Percentiles rank a stretch among this genome's conserved stretches.
Evolutionary conservation across 1,139 yeast genomes (phyloP).

Genomic region (Zygosaccharomyces sapae): DNA sequence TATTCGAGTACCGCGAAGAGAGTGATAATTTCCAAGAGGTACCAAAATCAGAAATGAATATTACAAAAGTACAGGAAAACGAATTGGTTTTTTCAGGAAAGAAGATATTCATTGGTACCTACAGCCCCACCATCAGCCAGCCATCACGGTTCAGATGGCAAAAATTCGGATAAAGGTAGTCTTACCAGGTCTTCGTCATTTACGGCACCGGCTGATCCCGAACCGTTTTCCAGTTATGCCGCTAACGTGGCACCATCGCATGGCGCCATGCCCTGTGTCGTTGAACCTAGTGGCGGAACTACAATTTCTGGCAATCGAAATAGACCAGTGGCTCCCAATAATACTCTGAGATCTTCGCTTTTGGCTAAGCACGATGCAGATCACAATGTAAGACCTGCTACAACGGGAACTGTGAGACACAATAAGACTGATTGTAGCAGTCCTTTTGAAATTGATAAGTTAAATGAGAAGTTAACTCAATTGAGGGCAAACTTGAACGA

Average conservation of each 20-base stretch:
- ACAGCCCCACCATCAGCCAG: slow-evolving; percentile 51
- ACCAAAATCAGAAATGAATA: slow-evolving; percentile 56
- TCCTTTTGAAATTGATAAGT: slow-evolving; percentile 32
- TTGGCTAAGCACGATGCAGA: slow-evolving; percentile 10
- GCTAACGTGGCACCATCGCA: slow-evolving; percentile 12
- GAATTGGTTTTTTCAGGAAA: slow-evolving; percentile 57
- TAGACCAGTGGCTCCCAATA: slow-evolving; percentile 10
- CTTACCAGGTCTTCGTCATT: slow-evolving; percentile 16
- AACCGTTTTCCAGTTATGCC: slow-evolving; percentile 7
- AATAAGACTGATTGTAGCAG: slow-evolving; percentile 7
- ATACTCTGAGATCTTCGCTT: slow-evolving; percentile 10
- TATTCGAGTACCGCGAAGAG: slow-evolving; percentile 79
- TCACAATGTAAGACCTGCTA: slow-evolving; percentile 8
- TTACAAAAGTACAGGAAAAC: slow-evolving; percentile 52
- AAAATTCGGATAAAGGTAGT: slow-evolving; percentile 17
- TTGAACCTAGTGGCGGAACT: slow-evolving; percentile 12
- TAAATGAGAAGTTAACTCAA: slow-evolving; percentile 32
- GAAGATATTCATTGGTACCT: slow-evolving; percentile 69
- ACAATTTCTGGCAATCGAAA: slow-evolving; percentile 15
- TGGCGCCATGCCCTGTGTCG: slow-evolving; percentile 3
- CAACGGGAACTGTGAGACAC: slow-evolving; percentile 1
- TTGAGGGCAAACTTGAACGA: slow-evolving; percentile 13
- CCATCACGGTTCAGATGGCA: slow-evolving; percentile 21
- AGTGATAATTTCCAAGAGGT: slow-evolving; percentile 75
- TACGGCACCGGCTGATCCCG: slow-evolving; percentile 1